Conservation (phyloP, 345 rosid genomes). For the Pseudoturritis turrita region DNA sequence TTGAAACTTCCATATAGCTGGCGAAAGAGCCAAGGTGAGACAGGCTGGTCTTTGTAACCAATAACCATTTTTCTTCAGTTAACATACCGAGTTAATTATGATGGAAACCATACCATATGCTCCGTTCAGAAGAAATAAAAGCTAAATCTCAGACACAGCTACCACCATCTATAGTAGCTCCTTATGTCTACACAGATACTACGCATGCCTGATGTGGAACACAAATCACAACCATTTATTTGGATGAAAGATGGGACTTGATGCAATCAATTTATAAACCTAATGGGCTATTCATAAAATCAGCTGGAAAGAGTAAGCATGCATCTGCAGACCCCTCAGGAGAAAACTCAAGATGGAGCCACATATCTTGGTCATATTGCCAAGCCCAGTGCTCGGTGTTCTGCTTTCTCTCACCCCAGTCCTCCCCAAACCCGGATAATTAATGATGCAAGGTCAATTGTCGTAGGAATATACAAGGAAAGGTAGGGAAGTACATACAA, state of each 20-base stretch:
- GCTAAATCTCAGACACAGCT: not conserved
- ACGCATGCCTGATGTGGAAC: not conserved
- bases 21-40: not conserved
- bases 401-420: not conserved
- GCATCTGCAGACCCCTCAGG: not conserved
- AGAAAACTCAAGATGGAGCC: constrained; percentile 2
- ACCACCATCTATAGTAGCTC: not conserved
- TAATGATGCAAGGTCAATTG: not conserved
- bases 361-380: not conserved
- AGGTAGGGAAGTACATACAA: not conserved
- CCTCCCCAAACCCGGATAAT: not conserved
- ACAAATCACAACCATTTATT: constrained; percentile 1
- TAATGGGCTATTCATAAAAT: not conserved
- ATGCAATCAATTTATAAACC: not conserved
- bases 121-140: not conserved
- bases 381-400: not conserved
- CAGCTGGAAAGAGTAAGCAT: constrained; percentile 6
- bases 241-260: not conserved
- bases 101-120: not conserved
- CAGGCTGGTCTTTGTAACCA: not conserved
- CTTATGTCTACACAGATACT: not conserved
- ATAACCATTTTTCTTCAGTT: not conserved
- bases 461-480: not conserved
- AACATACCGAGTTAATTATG: not conserved
- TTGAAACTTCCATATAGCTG: no score